Conservation (phyloP, 1,139 yeast genomes). For the Debaryomyces sp. region DNA sequence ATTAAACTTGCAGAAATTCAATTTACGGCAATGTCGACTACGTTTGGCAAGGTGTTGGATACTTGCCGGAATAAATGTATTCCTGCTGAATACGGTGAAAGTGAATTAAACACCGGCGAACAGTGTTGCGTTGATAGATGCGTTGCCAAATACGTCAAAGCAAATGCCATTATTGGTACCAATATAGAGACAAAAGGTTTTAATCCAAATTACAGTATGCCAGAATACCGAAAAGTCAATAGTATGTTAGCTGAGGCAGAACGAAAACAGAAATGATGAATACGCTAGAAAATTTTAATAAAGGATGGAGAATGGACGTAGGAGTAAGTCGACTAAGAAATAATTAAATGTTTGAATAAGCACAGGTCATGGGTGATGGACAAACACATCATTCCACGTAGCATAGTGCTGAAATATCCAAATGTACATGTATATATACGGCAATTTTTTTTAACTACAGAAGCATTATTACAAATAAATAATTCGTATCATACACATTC, state of each 20-base stretch:
- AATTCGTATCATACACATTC: constrained; percentile 6
- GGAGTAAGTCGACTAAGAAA: background rate
- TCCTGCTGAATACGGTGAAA: constrained; percentile 73
- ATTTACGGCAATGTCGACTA: constrained; percentile 67
- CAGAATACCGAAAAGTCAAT: constrained; percentile 38
- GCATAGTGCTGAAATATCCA: background rate
- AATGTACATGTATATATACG: constrained; percentile 1
- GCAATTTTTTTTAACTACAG: constrained; percentile 1
- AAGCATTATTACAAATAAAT: constrained; percentile 5
- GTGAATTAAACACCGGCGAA: constrained; percentile 80
- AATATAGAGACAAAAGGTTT: constrained; percentile 34
- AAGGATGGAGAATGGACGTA: background rate
- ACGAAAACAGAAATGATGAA: background rate
- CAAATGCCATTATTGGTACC: constrained; percentile 63
- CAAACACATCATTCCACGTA: background rate
- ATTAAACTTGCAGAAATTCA: constrained; percentile 75
- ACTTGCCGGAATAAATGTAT: constrained; percentile 74
- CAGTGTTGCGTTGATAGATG: constrained; percentile 75
- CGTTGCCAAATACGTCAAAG: constrained; percentile 69
- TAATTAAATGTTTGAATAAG: background rate
- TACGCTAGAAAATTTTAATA: background rate
- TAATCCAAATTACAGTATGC: constrained; percentile 38
- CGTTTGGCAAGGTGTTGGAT: constrained; percentile 61
- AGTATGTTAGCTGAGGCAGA: constrained; percentile 6
- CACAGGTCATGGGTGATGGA: background rate